phyloP scores from a whole-genome alignment of 148 eudicot species.

The Polygonum aviculare region DNA sequence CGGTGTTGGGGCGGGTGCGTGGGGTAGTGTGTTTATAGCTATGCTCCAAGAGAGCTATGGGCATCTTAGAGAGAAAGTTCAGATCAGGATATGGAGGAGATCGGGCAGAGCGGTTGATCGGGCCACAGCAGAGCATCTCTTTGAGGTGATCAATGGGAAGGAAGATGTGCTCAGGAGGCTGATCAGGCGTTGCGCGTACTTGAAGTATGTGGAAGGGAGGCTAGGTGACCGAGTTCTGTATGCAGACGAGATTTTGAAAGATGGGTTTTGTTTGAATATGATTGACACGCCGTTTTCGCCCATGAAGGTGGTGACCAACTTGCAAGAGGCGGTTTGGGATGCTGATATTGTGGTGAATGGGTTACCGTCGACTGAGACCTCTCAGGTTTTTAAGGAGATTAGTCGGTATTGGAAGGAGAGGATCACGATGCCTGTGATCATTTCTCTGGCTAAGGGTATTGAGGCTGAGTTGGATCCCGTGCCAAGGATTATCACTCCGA shows the following conservation, averaged over 20 bases:
- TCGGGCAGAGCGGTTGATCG: slow-evolving; percentile 54
- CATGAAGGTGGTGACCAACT: slow-evolving; percentile 72
- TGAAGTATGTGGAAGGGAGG: slow-evolving; percentile 83
- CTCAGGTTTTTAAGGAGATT: slow-evolving; percentile 74
- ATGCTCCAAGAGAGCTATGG: slow-evolving; percentile 74
- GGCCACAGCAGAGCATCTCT: slow-evolving; percentile 62
- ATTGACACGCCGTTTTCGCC: slow-evolving; percentile 91
- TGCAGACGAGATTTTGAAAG: slow-evolving; percentile 86
- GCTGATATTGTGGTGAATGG: slow-evolving; percentile 82
- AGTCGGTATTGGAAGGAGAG: slow-evolving; percentile 82
- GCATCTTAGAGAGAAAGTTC: slow-evolving; percentile 48
- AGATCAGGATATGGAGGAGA: slow-evolving; percentile 78
- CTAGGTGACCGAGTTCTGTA: slow-evolving; percentile 64
- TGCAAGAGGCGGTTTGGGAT: slow-evolving; percentile 97
- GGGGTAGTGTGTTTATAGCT: slow-evolving; percentile 84
- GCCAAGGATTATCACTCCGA: slow-evolving; percentile 75
- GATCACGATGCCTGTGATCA: slow-evolving; percentile 43
- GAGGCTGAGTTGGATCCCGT: slow-evolving; percentile 77
- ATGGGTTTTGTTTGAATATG: slow-evolving; percentile 91
- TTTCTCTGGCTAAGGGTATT: slow-evolving; percentile 80
- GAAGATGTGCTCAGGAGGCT: slow-evolving; percentile 74
- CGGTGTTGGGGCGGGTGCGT: slow-evolving; percentile 84
- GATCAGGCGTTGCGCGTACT: slow-evolving; percentile 72
- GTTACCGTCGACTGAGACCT: slow-evolving; percentile 78
- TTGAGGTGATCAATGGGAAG: slow-evolving; percentile 77